A percentile compares a stretch with the other conserved stretches of the same genome.
phyloP scores from a whole-genome alignment of 2,329 filamentous ascomycete genomes.

The Talaromyces piceae region DNA sequence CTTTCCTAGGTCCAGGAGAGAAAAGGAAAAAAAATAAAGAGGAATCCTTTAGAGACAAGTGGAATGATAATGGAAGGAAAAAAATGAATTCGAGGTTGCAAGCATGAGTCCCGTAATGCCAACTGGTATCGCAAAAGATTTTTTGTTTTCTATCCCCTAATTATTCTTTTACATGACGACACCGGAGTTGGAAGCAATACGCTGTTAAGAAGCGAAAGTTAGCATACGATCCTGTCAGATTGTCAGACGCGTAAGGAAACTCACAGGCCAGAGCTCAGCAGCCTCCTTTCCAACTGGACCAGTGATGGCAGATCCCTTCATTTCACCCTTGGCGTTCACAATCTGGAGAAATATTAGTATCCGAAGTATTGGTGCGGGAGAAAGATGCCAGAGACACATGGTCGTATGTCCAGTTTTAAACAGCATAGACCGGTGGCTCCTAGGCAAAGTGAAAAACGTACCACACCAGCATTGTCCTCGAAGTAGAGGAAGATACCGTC shows the following conservation, averaged over 20 bases:
- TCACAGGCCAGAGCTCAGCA: slow-evolving; percentile 97
- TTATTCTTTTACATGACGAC: slow-evolving; percentile 85
- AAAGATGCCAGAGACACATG: neutral
- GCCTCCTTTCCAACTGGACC: slow-evolving; percentile 99
- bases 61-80: slow-evolving; percentile 5
- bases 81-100: slow-evolving; percentile 1
- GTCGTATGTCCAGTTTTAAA: neutral
- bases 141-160: slow-evolving; percentile 6
- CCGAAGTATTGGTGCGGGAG: neutral
- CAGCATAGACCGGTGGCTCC: neutral
- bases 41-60: neutral
- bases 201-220: slow-evolving; percentile 43
- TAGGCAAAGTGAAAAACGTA: slow-evolving; percentile 45
- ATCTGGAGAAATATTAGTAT: slow-evolving; percentile 52
- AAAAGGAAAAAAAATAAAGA: neutral
- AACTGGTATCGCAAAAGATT: slow-evolving; percentile 13
- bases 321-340: slow-evolving; percentile 99
- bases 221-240: neutral
- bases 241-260: slow-evolving; percentile 31
- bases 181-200: slow-evolving; percentile 99
- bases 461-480: slow-evolving; percentile 99
- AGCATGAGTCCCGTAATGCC: slow-evolving; percentile 10
- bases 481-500: slow-evolving; percentile 99
- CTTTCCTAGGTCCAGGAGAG: neutral
- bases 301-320: slow-evolving; percentile 99